phyloP scores from a whole-genome alignment of 2,329 filamentous ascomycete genomes.

The Aspergillus phoenicis region DNA sequence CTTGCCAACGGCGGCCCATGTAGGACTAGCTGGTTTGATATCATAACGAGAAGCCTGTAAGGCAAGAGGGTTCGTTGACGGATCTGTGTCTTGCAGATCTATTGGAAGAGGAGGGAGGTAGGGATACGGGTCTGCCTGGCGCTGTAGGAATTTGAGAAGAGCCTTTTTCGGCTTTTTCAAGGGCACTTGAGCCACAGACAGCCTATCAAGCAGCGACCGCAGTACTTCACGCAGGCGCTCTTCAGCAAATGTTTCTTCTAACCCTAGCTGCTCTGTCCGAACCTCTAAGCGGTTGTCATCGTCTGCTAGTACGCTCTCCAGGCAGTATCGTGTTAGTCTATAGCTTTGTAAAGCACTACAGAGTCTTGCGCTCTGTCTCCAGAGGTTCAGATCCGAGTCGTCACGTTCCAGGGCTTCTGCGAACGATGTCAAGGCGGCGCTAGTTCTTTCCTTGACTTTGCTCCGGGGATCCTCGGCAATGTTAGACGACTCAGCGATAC shows the following conservation, averaged over 20 bases:
- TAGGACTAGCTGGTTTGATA: constrained; percentile 35
- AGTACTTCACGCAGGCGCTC: constrained; percentile 56
- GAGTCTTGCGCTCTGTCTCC: constrained; percentile 63
- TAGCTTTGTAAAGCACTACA: constrained; percentile 60
- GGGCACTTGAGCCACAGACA: constrained; percentile 57
- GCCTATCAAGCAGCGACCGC: constrained; percentile 54
- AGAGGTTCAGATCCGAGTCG: constrained; percentile 65
- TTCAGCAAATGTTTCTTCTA: constrained; percentile 58
- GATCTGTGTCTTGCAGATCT: constrained; percentile 32
- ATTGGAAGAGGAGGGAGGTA: constrained; percentile 43
- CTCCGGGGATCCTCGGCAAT: constrained; percentile 16
- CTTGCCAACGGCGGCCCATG: constrained; percentile 54
- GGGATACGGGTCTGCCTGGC: constrained; percentile 57
- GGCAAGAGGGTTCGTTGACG: constrained; percentile 38
- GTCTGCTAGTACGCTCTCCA: constrained; percentile 65
- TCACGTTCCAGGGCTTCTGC: constrained; percentile 66
- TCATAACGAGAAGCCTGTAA: constrained; percentile 43
- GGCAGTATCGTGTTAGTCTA: constrained; percentile 62
- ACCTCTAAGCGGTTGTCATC: constrained; percentile 60
- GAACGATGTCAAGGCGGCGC: constrained; percentile 55
- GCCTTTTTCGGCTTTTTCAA: constrained; percentile 54
- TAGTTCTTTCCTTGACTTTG: constrained; percentile 41
- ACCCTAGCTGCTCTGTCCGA: constrained; percentile 58
- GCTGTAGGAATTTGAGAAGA: constrained; percentile 55
- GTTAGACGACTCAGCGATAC: constrained; percentile 19